A percentile compares a stretch with the other conserved stretches of the same genome.
Conservation (phyloP, 116 monocot genomes). For the Iris pallida region DNA sequence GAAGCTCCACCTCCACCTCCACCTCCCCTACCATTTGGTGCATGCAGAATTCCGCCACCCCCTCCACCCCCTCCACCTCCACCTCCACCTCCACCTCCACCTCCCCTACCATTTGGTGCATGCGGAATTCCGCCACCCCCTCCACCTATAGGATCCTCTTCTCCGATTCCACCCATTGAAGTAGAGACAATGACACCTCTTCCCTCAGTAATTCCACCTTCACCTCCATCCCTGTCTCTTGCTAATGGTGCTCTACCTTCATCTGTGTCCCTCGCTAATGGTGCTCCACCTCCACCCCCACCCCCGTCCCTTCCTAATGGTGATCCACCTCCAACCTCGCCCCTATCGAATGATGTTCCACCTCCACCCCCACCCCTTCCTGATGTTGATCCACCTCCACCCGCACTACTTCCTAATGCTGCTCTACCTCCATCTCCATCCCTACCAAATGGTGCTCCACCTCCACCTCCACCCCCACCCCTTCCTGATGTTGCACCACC, state of each 20-base stretch:
- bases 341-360: not conserved
- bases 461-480: slow-evolving; percentile 33
- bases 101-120: not conserved
- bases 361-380: not conserved
- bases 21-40: not conserved
- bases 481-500: slow-evolving; percentile 10
- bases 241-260: slow-evolving; percentile 9
- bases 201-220: not conserved
- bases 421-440: slow-evolving; percentile 30
- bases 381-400: slow-evolving; percentile 16
- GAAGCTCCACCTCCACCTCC: not conserved
- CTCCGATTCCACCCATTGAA: not conserved
- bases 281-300: slow-evolving; percentile 11
- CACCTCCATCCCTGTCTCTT: not conserved
- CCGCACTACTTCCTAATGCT: slow-evolving; percentile 5
- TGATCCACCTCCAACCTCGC: slow-evolving; percentile 4
- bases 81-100: not conserved
- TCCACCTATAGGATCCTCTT: not conserved
- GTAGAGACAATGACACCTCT: too few species aligned
- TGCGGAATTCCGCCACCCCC: not conserved
- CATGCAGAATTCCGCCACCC: not conserved
- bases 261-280: not conserved
- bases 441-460: slow-evolving; percentile 17
- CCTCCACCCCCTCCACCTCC: slow-evolving; percentile 15
- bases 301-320: slow-evolving; percentile 1